Percentiles rank a stretch among this genome's conserved stretches.
Conservation (phyloP, 2,329 filamentous ascomycete species). For the Monilinia vaccinii-corymbosi region DNA sequence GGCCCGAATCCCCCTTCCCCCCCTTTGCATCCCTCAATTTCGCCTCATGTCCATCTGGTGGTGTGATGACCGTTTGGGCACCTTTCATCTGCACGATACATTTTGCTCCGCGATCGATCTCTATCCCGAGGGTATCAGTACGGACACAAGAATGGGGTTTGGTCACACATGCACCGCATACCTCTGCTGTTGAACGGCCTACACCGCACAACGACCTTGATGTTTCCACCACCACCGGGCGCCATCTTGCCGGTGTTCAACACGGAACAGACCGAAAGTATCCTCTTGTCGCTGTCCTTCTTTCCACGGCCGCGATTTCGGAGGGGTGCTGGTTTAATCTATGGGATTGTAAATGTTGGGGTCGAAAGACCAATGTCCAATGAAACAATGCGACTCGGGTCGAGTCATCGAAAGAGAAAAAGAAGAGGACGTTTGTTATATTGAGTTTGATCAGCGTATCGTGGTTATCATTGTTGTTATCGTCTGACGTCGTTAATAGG, state of each 20-base stretch:
- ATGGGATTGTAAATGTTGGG: constrained; percentile 5
- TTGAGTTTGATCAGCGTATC: constrained; percentile 3
- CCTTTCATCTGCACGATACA: constrained; percentile 97
- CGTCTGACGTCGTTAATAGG: constrained; percentile 7
- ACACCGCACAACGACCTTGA: constrained; percentile 97
- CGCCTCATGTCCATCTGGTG: constrained; percentile 54
- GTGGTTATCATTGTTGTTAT: constrained; percentile 8
- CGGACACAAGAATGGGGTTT: background rate
- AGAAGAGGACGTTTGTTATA: background rate
- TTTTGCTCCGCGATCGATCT: constrained; percentile 85
- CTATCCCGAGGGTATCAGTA: constrained; percentile 36
- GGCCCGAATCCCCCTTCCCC: constrained; percentile 56
- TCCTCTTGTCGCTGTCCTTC: constrained; percentile 6
- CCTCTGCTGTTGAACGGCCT: constrained; percentile 95
- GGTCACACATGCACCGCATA: constrained; percentile 33
- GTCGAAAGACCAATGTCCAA: constrained; percentile 2
- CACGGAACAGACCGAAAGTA: constrained; percentile 1
- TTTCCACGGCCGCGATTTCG: background rate
- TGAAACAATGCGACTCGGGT: background rate
- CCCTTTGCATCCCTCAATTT: constrained; percentile 48
- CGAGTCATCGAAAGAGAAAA: constrained; percentile 9
- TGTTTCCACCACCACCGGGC: constrained; percentile 68
- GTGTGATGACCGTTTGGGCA: constrained; percentile 76
- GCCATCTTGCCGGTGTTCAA: constrained; percentile 24
- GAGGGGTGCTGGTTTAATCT: background rate